phyloP scores from a whole-genome alignment of 1,284 basidiomycete genomes.

The Marasmius fiardii region DNA sequence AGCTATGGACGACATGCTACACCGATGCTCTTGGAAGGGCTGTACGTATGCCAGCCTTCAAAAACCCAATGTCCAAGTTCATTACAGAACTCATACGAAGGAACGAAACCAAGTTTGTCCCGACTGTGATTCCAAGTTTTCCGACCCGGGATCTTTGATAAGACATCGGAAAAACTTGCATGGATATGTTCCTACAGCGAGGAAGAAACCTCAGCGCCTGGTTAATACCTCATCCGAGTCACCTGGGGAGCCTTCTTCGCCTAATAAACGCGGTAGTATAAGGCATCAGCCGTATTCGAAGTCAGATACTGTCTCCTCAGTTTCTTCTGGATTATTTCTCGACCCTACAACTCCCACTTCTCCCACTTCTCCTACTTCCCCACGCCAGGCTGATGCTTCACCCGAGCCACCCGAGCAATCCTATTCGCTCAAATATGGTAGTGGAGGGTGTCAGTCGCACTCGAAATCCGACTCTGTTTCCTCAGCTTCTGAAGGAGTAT shows the following conservation, averaged over 20 bases:
- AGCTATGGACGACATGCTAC: not conserved
- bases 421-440: no score
- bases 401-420: no score
- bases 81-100: slow-evolving; percentile 6
- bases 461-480: no score
- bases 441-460: no score
- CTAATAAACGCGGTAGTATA: not conserved
- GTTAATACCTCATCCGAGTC: not conserved
- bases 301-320: not conserved
- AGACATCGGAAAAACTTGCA: slow-evolving; percentile 16
- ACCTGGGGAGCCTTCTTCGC: no score
- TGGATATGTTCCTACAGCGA: slow-evolving; percentile 13
- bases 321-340: not conserved
- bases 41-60: slow-evolving; percentile 1
- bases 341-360: not conserved
- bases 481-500: no score
- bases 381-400: no score
- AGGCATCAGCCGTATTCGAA: not conserved
- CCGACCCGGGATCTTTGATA: slow-evolving; percentile 14
- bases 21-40: slow-evolving; percentile 7
- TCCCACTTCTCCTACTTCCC: not conserved
- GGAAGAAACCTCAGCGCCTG: not conserved
- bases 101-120: slow-evolving; percentile 6
- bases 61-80: slow-evolving; percentile 3
- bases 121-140: slow-evolving; percentile 7